Percentiles rank a stretch among this genome's conserved stretches.
Evolutionary conservation across 192 early-diverging fungal genomes (phyloP).

Genomic region (Jimgerdemannia lactiflua): DNA sequence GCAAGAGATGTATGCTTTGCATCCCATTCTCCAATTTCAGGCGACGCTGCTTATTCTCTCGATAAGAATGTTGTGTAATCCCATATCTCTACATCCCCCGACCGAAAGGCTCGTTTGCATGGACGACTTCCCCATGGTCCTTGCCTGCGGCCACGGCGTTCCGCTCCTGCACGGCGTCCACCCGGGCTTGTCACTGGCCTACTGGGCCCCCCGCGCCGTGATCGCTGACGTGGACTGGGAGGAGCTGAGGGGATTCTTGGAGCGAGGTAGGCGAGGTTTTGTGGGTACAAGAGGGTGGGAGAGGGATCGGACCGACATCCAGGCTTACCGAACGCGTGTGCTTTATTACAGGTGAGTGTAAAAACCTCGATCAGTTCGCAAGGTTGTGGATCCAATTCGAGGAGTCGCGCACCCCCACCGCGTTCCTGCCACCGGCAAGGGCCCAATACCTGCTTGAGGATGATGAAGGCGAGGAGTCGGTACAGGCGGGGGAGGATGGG

Average conservation of each 20-base stretch:
- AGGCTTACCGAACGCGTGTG: not conserved
- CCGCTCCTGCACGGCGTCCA: slow-evolving; percentile 28
- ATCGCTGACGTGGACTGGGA: slow-evolving; percentile 31
- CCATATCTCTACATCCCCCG: not conserved
- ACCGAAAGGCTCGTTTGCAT: slow-evolving; percentile 1
- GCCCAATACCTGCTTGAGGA: not conserved
- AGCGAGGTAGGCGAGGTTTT: slow-evolving; percentile 22
- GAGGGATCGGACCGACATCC: too few relatives aligned
- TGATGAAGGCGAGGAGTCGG: not conserved
- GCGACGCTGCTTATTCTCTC: too few relatives aligned
- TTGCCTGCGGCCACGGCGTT: slow-evolving; percentile 31
- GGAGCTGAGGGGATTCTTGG: slow-evolving; percentile 12
- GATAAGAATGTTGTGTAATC: too few relatives aligned
- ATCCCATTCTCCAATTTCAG: not conserved
- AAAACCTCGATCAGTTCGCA: not conserved
- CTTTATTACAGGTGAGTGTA: not conserved
- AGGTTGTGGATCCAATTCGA: not conserved
- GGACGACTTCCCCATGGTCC: slow-evolving; percentile 17
- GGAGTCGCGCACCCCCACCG: not conserved
- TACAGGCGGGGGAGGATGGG: not conserved
- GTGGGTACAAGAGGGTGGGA: too few relatives aligned
- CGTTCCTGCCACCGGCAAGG: not conserved
- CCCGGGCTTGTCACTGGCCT: slow-evolving; percentile 32
- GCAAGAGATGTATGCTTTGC: slow-evolving; percentile 28
- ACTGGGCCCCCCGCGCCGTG: slow-evolving; percentile 28